These are phyloP conservation scores for Tuber calosporum DNA, from an alignment of 495 filamentous ascomycete genomes.

Conservation along the genomic window DNA sequence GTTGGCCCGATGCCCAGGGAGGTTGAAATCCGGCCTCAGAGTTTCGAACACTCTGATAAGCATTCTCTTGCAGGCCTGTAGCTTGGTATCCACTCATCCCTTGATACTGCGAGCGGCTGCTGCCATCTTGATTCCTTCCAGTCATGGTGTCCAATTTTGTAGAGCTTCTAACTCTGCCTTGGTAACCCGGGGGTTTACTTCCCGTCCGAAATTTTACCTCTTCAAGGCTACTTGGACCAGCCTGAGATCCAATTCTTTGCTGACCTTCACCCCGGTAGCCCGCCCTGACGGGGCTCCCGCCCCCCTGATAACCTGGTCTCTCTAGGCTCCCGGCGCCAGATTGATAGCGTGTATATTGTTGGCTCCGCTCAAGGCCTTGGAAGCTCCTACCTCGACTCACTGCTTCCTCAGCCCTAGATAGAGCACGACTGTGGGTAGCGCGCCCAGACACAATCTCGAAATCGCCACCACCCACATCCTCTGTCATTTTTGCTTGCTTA, in stretches of 20 bases:
- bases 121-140: not conserved
- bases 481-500: constrained; percentile 62
- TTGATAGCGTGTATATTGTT: not conserved
- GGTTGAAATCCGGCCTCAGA: not conserved
- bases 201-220: not conserved
- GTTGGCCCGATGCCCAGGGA: not conserved
- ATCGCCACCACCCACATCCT: not conserved
- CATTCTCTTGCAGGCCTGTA: not conserved
- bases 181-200: not conserved
- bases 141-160: not conserved
- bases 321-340: not conserved
- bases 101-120: not conserved
- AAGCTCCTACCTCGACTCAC: not conserved
- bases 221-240: not conserved
- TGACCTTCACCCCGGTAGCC: not conserved
- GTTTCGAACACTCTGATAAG: not conserved
- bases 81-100: not conserved
- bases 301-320: not conserved
- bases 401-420: not conserved
- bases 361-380: not conserved
- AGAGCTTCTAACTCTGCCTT: not conserved
- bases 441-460: not conserved
- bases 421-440: not conserved
- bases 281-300: not conserved
- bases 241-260: not conserved